These are phyloP conservation scores for Aspergillus viridinutans DNA, from an alignment of 2,329 filamentous ascomycete species.

Conservation along the genomic window DNA sequence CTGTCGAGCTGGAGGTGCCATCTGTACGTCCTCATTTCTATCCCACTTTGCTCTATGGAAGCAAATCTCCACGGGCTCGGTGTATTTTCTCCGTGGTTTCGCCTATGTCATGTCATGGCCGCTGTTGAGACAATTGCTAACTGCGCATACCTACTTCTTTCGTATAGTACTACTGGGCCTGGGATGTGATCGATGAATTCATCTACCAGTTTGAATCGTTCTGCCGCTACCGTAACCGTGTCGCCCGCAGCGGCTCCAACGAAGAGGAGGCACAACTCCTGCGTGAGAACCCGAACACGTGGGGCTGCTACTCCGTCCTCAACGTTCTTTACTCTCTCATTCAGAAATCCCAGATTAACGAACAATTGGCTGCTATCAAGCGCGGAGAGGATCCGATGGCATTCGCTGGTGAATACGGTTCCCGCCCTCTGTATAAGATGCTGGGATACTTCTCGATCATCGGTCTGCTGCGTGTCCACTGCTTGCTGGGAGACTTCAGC, in stretches of 20 bases:
- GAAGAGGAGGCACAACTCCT: slow-evolving; percentile 89
- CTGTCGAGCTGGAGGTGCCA: slow-evolving; percentile 92
- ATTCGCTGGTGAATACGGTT: slow-evolving; percentile 92
- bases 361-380: slow-evolving; percentile 93
- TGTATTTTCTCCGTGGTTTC: not conserved
- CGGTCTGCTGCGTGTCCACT: slow-evolving; percentile 91
- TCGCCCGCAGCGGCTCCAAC: slow-evolving; percentile 75
- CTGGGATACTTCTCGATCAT: slow-evolving; percentile 99
- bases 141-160: not conserved
- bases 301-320: slow-evolving; percentile 98
- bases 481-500: slow-evolving; percentile 93
- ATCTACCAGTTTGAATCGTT: slow-evolving; percentile 99
- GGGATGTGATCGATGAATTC: slow-evolving; percentile 99
- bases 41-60: slow-evolving; percentile 7
- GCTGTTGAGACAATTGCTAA: slow-evolving; percentile 1
- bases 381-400: slow-evolving; percentile 82
- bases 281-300: slow-evolving; percentile 95
- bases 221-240: slow-evolving; percentile 90
- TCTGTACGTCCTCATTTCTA: slow-evolving; percentile 62
- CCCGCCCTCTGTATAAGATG: slow-evolving; percentile 94
- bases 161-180: slow-evolving; percentile 92
- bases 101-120: slow-evolving; percentile 4
- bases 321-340: slow-evolving; percentile 99
- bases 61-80: not conserved
- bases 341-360: slow-evolving; percentile 94